Conservation (phyloP, 2,329 filamentous ascomycete species). For the Sclerotinia sclerotiorum region DNA sequence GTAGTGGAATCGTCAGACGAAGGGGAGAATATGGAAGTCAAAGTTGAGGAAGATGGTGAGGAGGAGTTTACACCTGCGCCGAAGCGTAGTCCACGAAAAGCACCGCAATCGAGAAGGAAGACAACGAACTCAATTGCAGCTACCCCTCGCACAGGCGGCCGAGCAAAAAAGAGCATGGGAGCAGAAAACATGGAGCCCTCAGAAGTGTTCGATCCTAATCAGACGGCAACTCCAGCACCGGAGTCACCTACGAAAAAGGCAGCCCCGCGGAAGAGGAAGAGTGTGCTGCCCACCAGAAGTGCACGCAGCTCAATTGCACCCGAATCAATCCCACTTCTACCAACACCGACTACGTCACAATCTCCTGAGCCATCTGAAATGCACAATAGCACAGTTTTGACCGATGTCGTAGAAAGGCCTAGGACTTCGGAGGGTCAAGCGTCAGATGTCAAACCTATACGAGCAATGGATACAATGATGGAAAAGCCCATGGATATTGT, state of each 20-base stretch:
- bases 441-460: slow-evolving; percentile 66
- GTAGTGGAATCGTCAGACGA: slow-evolving; percentile 75
- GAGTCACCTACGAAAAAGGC: slow-evolving; percentile 55
- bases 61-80: slow-evolving; percentile 74
- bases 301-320: slow-evolving; percentile 38
- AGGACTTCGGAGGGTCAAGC: slow-evolving; percentile 50
- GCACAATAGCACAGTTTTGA: slow-evolving; percentile 57
- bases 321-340: slow-evolving; percentile 42
- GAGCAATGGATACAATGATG: slow-evolving; percentile 72
- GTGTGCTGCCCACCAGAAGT: slow-evolving; percentile 43
- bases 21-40: slow-evolving; percentile 66
- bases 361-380: slow-evolving; percentile 56
- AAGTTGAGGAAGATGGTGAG: slow-evolving; percentile 56
- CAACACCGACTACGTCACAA: slow-evolving; percentile 55
- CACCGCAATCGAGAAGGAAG: slow-evolving; percentile 53
- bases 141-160: slow-evolving; percentile 41
- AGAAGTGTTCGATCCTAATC: slow-evolving; percentile 58
- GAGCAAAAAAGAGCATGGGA: slow-evolving; percentile 45
- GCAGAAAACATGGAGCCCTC: slow-evolving; percentile 57
- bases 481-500: slow-evolving; percentile 95
- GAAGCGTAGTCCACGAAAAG: slow-evolving; percentile 56
- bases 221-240: slow-evolving; percentile 50
- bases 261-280: slow-evolving; percentile 68
- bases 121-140: slow-evolving; percentile 38
- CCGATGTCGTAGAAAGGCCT: slow-evolving; percentile 69